Evolutionary conservation across 371 early-diverging fungal genomes (phyloP), one percentile per base, ranked within the genome.

Genomic region (Smittium culicis): DNA sequence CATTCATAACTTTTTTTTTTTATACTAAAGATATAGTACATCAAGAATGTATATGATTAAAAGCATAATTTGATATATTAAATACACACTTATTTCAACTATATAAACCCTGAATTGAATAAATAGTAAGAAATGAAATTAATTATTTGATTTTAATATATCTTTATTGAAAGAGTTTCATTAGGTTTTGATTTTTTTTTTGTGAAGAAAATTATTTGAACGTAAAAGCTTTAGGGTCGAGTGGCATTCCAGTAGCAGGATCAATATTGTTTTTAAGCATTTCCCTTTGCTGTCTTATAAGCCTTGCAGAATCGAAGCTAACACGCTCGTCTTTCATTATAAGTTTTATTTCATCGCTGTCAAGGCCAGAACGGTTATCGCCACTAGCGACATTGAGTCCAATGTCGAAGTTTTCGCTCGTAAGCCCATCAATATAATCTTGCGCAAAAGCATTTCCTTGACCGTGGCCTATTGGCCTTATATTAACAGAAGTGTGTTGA

Each of bases 241-340:
- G 74, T 58, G 91, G 86, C 28, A 90, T 69, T 17, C 91, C 91
- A 54, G 91, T 86, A 29, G 70, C 75, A 60, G 91, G 91, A 68
- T 90, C 91, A 69, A 90, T 88, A 56, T 84, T 85, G 72, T 89
- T 86, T 64, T 81, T 82, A 64, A 82, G 79, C 77, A 89, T 81
- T 35, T 83, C 72, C 61, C 78, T 80, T 68, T 89, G 83, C 68
- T 88, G 88, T 54, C 86, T 82, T 70, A 88, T 86, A 35, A 89
- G 73, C 35, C 91, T 80, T 20, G 91, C 91, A 78, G 88, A 84
- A 76, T 90, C 91, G 79, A 90, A 90, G 32, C 83, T 80, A 30
- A 84, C 83, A 14, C 81, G 79, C 62, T 86, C 84, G 68, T 80
- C 78, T 68, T 82, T 82, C 89, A 90, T 90, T 35, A 90, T 89